Evolutionary conservation across 1,139 yeast genomes (phyloP).

Genomic region (Geotrichum citri-aurantii): DNA sequence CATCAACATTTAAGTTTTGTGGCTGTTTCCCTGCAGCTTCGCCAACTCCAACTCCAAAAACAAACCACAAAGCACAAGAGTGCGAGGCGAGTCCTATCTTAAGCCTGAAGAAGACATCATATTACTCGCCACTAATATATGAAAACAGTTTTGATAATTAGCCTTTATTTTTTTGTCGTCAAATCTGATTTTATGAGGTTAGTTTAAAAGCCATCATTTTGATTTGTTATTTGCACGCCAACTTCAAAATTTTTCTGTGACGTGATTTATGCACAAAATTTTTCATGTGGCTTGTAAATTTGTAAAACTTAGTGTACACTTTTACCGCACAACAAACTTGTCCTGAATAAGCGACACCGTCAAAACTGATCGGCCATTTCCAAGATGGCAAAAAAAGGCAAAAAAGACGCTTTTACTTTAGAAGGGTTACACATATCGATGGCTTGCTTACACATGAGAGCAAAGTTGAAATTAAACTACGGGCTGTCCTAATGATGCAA

Average conservation of each 20-base stretch:
- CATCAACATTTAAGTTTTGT: background rate
- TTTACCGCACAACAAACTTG: background rate
- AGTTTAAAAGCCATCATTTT: too few relatives aligned
- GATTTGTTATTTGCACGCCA: too few relatives aligned
- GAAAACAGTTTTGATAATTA: too few relatives aligned
- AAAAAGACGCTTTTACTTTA: background rate
- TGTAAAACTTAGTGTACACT: background rate
- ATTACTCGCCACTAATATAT: too few relatives aligned
- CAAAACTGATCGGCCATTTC: background rate
- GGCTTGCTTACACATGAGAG: too few relatives aligned
- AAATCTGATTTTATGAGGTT: too few relatives aligned
- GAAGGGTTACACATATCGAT: too few relatives aligned
- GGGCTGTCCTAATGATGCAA: too few relatives aligned
- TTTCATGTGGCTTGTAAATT: background rate
- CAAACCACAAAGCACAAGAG: background rate
- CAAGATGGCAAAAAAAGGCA: too few relatives aligned
- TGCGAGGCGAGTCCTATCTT: background rate
- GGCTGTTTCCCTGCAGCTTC: background rate
- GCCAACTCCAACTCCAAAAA: background rate
- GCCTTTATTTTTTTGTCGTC: too few relatives aligned
- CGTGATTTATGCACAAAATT: background rate
- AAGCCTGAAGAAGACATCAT: background rate
- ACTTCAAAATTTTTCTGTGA: background rate
- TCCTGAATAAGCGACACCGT: background rate
- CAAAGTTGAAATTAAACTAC: too few relatives aligned